phyloP scores from a whole-genome alignment of 768 basidiomycete species.

The Boletus fagicola region DNA sequence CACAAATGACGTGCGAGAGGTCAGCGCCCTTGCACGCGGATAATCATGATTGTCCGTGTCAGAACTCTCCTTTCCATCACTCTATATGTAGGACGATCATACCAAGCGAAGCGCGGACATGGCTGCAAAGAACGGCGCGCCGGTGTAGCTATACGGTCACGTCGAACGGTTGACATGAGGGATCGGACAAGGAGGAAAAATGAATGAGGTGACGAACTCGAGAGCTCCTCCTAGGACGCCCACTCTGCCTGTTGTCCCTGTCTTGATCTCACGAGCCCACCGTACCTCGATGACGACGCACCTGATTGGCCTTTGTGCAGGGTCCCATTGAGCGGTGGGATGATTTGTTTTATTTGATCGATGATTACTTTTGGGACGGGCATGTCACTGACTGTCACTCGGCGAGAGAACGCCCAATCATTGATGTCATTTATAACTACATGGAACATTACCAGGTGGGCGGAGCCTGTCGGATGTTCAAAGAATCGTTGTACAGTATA shows the following conservation, averaged over 20 bases:
- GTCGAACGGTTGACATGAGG: background rate
- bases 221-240: slow-evolving; percentile 92
- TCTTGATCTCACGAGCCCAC: slow-evolving; percentile 1
- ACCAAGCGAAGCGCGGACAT: slow-evolving; percentile 89
- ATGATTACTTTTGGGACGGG: slow-evolving; percentile 58
- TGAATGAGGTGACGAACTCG: slow-evolving; percentile 59
- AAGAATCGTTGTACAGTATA: too few relatives aligned
- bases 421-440: too few relatives aligned
- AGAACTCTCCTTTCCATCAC: background rate
- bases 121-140: slow-evolving; percentile 94
- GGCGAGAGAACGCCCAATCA: too few relatives aligned
- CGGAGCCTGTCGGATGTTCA: too few relatives aligned
- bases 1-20: slow-evolving; percentile 95
- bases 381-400: slow-evolving; percentile 39
- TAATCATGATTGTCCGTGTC: background rate
- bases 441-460: too few relatives aligned
- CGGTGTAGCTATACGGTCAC: slow-evolving; percentile 80
- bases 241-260: slow-evolving; percentile 62
- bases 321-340: slow-evolving; percentile 85
- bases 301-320: slow-evolving; percentile 96
- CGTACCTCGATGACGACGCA: slow-evolving; percentile 29
- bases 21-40: slow-evolving; percentile 69
- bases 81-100: background rate
- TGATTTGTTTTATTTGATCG: slow-evolving; percentile 74
- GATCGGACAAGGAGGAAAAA: background rate